Conservation (phyloP, 2,329 filamentous ascomycete genomes). For the Calonectria pseudoreteaudii region DNA sequence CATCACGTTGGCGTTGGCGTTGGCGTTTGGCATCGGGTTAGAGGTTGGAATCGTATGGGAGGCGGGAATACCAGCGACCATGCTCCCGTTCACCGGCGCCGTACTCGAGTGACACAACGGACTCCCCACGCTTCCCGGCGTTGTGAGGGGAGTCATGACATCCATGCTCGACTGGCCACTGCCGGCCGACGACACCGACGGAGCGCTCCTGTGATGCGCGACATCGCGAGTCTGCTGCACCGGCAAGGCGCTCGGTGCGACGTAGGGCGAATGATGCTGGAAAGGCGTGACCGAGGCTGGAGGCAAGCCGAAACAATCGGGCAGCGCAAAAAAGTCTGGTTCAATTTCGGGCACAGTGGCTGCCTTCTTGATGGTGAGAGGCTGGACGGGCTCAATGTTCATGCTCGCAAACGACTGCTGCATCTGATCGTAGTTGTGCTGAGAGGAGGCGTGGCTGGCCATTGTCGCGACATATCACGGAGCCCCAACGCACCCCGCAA, state of each 20-base stretch:
- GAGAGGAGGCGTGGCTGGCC: neutral
- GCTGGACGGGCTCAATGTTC: conserved; percentile 11
- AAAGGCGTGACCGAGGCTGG: neutral
- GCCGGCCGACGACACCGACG: conserved; percentile 6
- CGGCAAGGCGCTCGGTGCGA: neutral
- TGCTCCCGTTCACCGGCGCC: neutral
- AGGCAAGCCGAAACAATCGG: neutral
- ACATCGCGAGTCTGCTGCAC: conserved; percentile 10
- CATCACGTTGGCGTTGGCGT: too few relatives aligned
- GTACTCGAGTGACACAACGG: conserved; percentile 21
- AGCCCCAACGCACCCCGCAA: neutral
- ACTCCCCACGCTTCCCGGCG: conserved; percentile 17
- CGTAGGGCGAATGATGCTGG: conserved; percentile 10
- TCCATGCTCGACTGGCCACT: conserved; percentile 27
- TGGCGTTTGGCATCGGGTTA: too few relatives aligned
- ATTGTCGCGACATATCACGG: neutral
- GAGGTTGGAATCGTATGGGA: neutral
- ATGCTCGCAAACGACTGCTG: conserved; percentile 7
- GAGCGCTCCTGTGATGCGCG: conserved; percentile 13
- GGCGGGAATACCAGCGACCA: neutral
- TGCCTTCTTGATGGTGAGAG: conserved; percentile 11
- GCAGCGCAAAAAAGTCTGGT: neutral
- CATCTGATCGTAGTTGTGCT: conserved; percentile 7
- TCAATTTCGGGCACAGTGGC: neutral
- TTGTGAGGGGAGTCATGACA: conserved; percentile 19